These are phyloP conservation scores for Periconia macrospinosa DNA, from an alignment of 2,329 filamentous ascomycete genomes.

Conservation along the genomic window DNA sequence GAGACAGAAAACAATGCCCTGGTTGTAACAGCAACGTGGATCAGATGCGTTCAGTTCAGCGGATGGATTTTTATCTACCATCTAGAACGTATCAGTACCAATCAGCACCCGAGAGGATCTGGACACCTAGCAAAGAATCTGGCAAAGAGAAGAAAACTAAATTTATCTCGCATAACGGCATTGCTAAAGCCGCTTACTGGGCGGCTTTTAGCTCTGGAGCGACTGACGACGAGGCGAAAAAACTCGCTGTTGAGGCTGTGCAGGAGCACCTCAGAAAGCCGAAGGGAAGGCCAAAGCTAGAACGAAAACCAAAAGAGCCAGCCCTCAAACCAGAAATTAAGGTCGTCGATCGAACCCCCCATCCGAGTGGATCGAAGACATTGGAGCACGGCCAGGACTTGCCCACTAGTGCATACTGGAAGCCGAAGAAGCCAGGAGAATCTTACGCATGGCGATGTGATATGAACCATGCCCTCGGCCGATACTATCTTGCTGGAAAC, in stretches of 20 bases:
- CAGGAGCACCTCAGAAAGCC: constrained; percentile 6
- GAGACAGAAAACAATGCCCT: constrained; percentile 23
- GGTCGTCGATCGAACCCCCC: constrained; percentile 20
- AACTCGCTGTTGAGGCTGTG: constrained; percentile 16
- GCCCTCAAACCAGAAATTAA: constrained; percentile 14
- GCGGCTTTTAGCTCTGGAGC: constrained; percentile 10
- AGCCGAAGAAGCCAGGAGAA: constrained; percentile 10
- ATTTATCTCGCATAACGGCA: constrained; percentile 21
- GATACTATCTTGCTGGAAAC: constrained; percentile 33
- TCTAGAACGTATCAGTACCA: constrained; percentile 17
- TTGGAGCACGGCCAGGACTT: constrained; percentile 32
- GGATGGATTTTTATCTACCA: constrained; percentile 35
- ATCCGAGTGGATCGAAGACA: constrained; percentile 25
- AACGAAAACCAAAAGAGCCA: constrained; percentile 10
- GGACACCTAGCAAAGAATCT: constrained; percentile 20
- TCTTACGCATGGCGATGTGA: constrained; percentile 32
- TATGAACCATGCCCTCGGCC: constrained; percentile 27
- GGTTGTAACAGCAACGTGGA: constrained; percentile 24
- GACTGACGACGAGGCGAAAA: constrained; percentile 13
- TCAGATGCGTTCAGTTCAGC: constrained; percentile 6
- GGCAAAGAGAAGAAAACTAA: constrained; percentile 7
- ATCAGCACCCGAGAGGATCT: constrained; percentile 14
- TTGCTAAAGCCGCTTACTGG: constrained; percentile 31
- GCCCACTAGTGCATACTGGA: constrained; percentile 19
- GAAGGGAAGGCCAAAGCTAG: constrained; percentile 7